phyloP scores from a whole-genome alignment of 345 rosid species.

The Ceriops decandra region DNA sequence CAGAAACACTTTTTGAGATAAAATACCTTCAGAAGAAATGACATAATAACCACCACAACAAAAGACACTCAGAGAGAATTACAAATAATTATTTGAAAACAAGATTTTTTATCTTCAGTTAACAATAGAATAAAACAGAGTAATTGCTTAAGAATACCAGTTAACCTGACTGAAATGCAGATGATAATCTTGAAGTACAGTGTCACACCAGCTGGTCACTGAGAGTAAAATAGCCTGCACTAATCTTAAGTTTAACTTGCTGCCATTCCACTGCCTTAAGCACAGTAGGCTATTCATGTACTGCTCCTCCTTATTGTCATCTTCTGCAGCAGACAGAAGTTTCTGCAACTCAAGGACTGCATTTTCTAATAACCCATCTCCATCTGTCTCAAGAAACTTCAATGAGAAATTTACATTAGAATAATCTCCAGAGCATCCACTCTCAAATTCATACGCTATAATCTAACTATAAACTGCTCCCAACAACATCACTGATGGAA shows the following conservation, averaged over 20 bases:
- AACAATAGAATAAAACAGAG: slow-evolving; percentile 7
- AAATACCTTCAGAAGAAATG: not conserved
- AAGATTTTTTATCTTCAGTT: slow-evolving; percentile 5
- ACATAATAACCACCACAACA: not conserved
- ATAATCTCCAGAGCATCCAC: not conserved
- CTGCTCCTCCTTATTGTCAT: slow-evolving; percentile 47
- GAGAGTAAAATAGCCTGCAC: slow-evolving; percentile 54
- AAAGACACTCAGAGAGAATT: not conserved
- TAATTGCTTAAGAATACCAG: slow-evolving; percentile 21
- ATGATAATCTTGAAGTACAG: slow-evolving; percentile 76
- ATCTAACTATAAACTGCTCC: no score
- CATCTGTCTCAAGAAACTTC: slow-evolving; percentile 79
- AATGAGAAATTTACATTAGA: slow-evolving; percentile 23
- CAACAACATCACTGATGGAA: no score
- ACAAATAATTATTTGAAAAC: slow-evolving; percentile 1
- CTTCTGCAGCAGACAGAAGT: slow-evolving; percentile 40
- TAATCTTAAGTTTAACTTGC: slow-evolving; percentile 40
- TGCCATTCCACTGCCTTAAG: slow-evolving; percentile 41
- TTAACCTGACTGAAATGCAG: slow-evolving; percentile 73
- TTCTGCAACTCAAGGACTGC: slow-evolving; percentile 59
- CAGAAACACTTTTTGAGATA: not conserved
- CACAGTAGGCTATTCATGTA: slow-evolving; percentile 59
- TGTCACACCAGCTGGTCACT: slow-evolving; percentile 71
- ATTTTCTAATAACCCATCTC: slow-evolving; percentile 55
- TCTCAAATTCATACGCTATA: not conserved